Base-by-base conservation (phyloP, 345 rosid genomes). In the Gynandropsis gynandra region DNA sequence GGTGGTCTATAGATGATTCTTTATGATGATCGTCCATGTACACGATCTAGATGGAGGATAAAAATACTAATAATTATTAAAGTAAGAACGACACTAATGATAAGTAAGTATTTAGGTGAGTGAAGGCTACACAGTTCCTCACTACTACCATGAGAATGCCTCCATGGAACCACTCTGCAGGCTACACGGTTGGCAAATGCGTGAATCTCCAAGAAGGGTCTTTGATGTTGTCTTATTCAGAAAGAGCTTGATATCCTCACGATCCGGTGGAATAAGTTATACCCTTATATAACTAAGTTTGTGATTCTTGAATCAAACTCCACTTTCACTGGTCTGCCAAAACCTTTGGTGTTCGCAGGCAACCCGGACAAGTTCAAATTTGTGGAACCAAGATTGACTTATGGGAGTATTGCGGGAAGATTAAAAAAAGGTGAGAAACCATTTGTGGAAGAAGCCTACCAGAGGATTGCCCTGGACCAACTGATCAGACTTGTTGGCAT, bases 221-320 rank as follows among this genome's bases (percentile, higher is more conserved):
- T 90, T 58, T 14, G 98, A 90, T 67, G 96, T 89, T 0, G 95
- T 83, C 20, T 54, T 90, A 64, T 90, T 90, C 66, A 90, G 83
- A 82, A 81, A 12, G 98, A 90, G 60, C 56, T 72, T 0, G 98
- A 90, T 33, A 81, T 90, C 58, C 83, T 86, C 21, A 75, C 81
- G 1, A 62, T 90, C 59, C 78, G 98, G 11, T 90, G 98, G 98
- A 83, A 83, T 9, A 96, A 86, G 67, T 61, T 90, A 51, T 78
- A 74, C 52, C 98, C 98, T 11, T 86, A 76, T 42, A 58, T 90
- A 8, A 83, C 87, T 0, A 81, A 83, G 61, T 86, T 90, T 46
- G 96, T 90, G 35, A 69, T 90, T 27, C 94, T 90, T 1, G 98
- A 90, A 64, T 83, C 98, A 0, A 90, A 90, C 62, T 90, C 98